A percentile compares a stretch with the other conserved stretches of the same genome.
phyloP scores from a whole-genome alignment of 331 rosid species.

The Acacia pycnantha region DNA sequence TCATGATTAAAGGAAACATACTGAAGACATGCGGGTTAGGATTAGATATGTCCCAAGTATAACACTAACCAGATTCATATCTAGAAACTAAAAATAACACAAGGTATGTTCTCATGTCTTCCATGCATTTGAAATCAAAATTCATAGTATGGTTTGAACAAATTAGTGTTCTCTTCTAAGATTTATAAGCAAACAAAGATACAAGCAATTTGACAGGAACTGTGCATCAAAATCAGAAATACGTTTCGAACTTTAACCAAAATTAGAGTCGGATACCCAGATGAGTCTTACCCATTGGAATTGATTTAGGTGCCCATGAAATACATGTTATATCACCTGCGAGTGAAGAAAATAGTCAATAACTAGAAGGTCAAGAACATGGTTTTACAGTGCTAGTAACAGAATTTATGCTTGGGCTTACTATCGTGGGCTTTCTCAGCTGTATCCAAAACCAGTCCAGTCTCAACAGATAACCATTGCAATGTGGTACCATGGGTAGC shows the following conservation, averaged over 20 bases:
- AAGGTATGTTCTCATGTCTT: not conserved
- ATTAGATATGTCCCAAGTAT: not conserved
- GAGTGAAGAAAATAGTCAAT: slow-evolving; percentile 22
- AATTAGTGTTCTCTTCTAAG: not conserved
- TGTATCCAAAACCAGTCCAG: slow-evolving; percentile 85
- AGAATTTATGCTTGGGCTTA: slow-evolving; percentile 35
- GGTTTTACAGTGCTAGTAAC: not conserved
- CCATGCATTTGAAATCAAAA: not conserved
- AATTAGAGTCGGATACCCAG: slow-evolving; percentile 4
- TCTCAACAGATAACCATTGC: slow-evolving; percentile 87
- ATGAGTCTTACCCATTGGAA: slow-evolving; percentile 58
- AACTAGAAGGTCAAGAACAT: slow-evolving; percentile 3
- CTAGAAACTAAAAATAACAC: not conserved
- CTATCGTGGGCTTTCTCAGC: slow-evolving; percentile 97
- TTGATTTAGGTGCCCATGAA: slow-evolving; percentile 76
- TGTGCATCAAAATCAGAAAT: slow-evolving; percentile 1
- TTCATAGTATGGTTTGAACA: not conserved
- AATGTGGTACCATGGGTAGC: slow-evolving; percentile 83
- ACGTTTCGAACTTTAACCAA: not conserved
- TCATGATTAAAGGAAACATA: not conserved
- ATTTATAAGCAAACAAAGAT: slow-evolving; percentile 12
- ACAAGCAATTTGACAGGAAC: slow-evolving; percentile 12
- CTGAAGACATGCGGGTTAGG: not conserved
- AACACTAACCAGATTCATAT: not conserved
- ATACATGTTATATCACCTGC: slow-evolving; percentile 86